Evolutionary conservation across 345 rosid species (phyloP), one percentile per base, ranked within the genome.

Genomic region (Hypericum androsaemum): DNA sequence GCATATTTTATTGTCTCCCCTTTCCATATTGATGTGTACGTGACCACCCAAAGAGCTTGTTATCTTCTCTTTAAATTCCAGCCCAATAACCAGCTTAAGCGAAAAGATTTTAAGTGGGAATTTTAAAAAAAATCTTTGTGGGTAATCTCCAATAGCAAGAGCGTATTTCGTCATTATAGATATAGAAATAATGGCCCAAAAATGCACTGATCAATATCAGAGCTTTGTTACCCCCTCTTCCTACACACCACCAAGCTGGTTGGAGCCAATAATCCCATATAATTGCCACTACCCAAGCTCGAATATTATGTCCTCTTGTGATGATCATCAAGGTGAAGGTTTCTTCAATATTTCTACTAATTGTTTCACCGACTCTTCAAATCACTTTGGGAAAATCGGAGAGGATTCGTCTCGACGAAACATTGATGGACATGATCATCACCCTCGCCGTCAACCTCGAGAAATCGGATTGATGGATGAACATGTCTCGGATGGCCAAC

Each of bases 1-100:
- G 78, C 87, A 85, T 85, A 66, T 73, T 66, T 71, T 64, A 72
- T 72, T 72, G 80, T 75, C 80, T 37, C 77, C 80, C 67, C 58
- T n/a, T 64, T 61, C 32, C 47, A 22, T 22, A 62, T 69, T 61
- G 52, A 52, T 56, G 45, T 7, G 37, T 58, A 69, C 73, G 69
- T 68, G 81, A 84, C 80, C 63, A 59, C 69, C 62, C 17, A 68
- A 56, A 61, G 40, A 70, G 12, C 32, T 11, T 12, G n/a, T 42
- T 36, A 61, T 58, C 50, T 50, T 64, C 63, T 54, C 76, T 63
- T 74, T 69, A 68, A 56, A 74, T 65, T 69, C 55, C 71, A 45
- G 41, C 55, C 42, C 69, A 65, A 56, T 63, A 61, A 39, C 46
- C 55, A 47, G 32, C 43, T 11, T 48, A 22, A 12, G 42, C 56